Percentiles rank a stretch among this genome's conserved stretches.
phyloP scores from a whole-genome alignment of 352 stramenopile genomes.

The Globisporangium camurandrum region DNA sequence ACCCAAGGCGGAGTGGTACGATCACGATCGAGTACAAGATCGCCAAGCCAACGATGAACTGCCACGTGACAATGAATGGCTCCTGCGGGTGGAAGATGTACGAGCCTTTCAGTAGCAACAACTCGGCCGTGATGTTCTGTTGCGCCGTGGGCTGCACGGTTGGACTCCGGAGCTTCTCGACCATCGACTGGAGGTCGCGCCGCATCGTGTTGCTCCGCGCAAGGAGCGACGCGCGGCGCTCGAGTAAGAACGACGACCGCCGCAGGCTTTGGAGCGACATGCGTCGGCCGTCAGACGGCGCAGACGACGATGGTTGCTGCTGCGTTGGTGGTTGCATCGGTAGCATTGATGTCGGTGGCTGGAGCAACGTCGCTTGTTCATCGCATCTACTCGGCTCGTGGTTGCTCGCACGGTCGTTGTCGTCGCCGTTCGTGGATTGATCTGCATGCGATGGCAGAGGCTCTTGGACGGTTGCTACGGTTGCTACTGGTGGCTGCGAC shows the following conservation, averaged over 20 bases:
- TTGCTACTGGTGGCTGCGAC: constrained; percentile 16
- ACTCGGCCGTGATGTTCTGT: constrained; percentile 42
- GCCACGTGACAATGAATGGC: constrained; percentile 57
- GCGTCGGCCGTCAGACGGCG: no score
- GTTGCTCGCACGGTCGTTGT: background rate
- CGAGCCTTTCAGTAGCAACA: constrained; percentile 52
- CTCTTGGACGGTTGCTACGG: no score
- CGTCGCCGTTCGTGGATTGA: no score
- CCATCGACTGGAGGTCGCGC: constrained; percentile 20
- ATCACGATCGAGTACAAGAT: constrained; percentile 89
- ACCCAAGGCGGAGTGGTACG: constrained; percentile 85
- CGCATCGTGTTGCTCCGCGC: background rate
- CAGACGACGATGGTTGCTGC: no score
- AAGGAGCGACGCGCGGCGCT: no score
- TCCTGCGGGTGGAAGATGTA: constrained; percentile 75
- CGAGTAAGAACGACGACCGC: no score
- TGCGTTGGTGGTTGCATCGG: no score
- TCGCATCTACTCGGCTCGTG: background rate
- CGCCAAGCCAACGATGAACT: constrained; percentile 58
- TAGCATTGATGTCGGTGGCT: no score
- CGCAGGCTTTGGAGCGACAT: no score
- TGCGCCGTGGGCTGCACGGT: constrained; percentile 28
- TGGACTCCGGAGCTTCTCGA: constrained; percentile 45
- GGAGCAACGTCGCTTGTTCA: background rate
- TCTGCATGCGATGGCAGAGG: no score